phyloP scores from a whole-genome alignment of 2,329 filamentous ascomycete species.

The Penicillium palitans region DNA sequence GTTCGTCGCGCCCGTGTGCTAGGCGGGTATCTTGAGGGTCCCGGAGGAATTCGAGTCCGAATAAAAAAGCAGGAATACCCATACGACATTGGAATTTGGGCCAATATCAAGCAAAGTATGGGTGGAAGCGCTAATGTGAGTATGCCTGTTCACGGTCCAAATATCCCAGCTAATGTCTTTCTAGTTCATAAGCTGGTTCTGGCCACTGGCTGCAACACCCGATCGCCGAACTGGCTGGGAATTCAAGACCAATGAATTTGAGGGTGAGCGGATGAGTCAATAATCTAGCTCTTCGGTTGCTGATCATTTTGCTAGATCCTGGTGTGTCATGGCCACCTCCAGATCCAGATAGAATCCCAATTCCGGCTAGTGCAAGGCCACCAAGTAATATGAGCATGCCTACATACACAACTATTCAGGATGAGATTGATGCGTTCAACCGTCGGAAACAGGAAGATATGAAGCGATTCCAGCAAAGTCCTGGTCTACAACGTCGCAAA shows the following conservation, averaged over 20 bases:
- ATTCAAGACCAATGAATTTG: conserved; percentile 63
- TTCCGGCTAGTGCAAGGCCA: conserved; percentile 27
- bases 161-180: conserved; percentile 3
- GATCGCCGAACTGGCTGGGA: conserved; percentile 47
- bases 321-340: conserved; percentile 49
- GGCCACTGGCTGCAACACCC: conserved; percentile 58
- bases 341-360: conserved; percentile 51
- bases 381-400: conserved; percentile 28
- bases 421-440: conserved; percentile 56
- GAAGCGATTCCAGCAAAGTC: conserved; percentile 41
- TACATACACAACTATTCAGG: conserved; percentile 35
- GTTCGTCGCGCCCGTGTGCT: conserved; percentile 49
- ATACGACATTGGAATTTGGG: conserved; percentile 64
- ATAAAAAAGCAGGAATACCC: conserved; percentile 64
- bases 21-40: conserved; percentile 60
- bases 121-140: conserved; percentile 51
- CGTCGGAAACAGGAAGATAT: conserved; percentile 55
- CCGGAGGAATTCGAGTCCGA: conserved; percentile 55
- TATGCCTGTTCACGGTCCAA: neutral
- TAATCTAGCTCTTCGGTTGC: neutral
- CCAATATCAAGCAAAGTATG: conserved; percentile 62
- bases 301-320: conserved; percentile 28
- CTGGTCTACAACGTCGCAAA: conserved; percentile 39
- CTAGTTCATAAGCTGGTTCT: conserved; percentile 58
- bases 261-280: conserved; percentile 43